These are phyloP conservation scores for Linum lewisii DNA, from an alignment of 345 rosid species.

Conservation along the genomic window DNA sequence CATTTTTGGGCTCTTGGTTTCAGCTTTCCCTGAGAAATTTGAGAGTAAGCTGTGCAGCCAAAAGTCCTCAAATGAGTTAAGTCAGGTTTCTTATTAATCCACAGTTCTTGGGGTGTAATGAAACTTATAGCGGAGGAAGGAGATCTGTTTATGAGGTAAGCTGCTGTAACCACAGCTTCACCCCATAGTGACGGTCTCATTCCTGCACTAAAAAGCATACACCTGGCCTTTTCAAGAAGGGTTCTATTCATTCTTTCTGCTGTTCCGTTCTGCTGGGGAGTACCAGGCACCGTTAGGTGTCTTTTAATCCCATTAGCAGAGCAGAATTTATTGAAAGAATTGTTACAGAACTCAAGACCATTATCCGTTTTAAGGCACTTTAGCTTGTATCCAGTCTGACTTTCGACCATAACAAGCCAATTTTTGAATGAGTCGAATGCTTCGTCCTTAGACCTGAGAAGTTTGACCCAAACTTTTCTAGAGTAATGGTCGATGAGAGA, in stretches of 20 bases:
- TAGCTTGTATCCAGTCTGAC: not conserved
- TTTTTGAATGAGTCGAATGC: not conserved
- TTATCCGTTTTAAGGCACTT: not conserved
- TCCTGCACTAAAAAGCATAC: too few species aligned
- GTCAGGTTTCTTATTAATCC: too few species aligned
- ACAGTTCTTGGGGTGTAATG: too few species aligned
- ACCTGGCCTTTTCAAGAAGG: not conserved
- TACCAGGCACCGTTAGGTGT: not conserved
- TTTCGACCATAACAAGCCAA: not conserved
- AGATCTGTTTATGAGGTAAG: too few species aligned
- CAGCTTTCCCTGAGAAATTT: too few species aligned
- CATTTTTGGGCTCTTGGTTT: too few species aligned
- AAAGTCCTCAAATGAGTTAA: too few species aligned
- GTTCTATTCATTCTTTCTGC: slow-evolving; percentile 2
- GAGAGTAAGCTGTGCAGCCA: too few species aligned
- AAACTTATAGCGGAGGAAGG: too few species aligned
- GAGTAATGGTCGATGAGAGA: slow-evolving; percentile 6
- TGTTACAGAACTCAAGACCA: not conserved
- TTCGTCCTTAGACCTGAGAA: not conserved
- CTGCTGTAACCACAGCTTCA: too few species aligned
- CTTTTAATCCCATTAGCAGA: not conserved
- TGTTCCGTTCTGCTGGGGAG: not conserved
- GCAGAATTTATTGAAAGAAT: not conserved
- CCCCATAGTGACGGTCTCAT: too few species aligned
- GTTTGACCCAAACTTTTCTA: not conserved